A percentile compares a stretch with the other conserved stretches of the same genome.
Evolutionary conservation across 768 basidiomycete species (phyloP).

Genomic region (Collybia sordida): DNA sequence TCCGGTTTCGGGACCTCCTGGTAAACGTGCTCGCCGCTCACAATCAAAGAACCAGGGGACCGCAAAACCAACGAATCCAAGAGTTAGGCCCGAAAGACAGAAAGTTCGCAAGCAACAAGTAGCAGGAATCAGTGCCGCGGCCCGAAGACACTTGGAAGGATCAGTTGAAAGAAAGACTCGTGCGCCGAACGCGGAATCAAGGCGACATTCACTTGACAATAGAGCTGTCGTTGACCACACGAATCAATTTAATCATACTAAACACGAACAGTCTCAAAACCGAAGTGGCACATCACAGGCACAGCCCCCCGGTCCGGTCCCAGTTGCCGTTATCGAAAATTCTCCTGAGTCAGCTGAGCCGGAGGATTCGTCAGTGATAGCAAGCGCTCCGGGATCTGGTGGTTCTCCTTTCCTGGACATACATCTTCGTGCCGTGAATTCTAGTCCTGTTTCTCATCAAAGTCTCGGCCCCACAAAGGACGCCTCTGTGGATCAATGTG

Average conservation of each 20-base stretch:
- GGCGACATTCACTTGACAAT: conserved; percentile 2
- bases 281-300: background rate
- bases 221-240: background rate
- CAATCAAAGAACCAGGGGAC: too few relatives aligned
- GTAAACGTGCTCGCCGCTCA: too few relatives aligned
- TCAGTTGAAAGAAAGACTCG: background rate
- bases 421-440: conserved; percentile 7
- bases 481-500: background rate
- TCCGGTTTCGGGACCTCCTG: too few relatives aligned
- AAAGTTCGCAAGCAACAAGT: conserved; percentile 9
- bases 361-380: background rate
- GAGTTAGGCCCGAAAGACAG: background rate
- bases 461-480: conserved; percentile 1
- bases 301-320: background rate
- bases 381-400: conserved; percentile 1
- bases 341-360: background rate
- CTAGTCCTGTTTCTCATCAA: background rate
- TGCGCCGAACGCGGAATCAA: background rate
- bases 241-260: background rate
- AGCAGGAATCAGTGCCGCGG: conserved; percentile 7
- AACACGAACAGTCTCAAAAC: background rate
- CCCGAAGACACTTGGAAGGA: conserved; percentile 12
- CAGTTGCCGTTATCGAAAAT: background rate
- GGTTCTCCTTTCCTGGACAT: conserved; percentile 12
- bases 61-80: too few relatives aligned